These are phyloP conservation scores for Anacardium occidentale DNA, from an alignment of 345 rosid genomes.

Conservation along the genomic window DNA sequence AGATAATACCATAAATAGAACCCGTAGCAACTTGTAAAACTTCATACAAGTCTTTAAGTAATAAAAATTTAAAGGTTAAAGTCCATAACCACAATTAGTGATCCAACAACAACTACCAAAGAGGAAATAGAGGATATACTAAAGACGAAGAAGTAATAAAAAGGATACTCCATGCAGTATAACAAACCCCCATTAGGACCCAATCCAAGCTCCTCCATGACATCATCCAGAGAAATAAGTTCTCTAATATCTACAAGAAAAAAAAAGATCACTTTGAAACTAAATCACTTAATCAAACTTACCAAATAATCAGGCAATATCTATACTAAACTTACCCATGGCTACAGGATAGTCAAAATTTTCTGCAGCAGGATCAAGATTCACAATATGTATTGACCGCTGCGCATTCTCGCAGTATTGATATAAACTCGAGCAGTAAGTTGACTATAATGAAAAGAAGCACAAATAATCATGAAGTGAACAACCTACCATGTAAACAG, in stretches of 20 bases:
- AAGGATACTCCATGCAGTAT: conserved; percentile 98
- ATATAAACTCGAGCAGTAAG: conserved; percentile 79
- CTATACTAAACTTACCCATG: conserved; percentile 50
- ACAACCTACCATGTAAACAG: neutral
- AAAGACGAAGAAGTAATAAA: conserved; percentile 7
- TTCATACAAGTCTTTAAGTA: neutral
- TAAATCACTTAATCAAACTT: neutral
- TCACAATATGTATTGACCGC: conserved; percentile 65
- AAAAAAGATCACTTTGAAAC: neutral
- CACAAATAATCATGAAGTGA: neutral
- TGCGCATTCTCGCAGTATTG: conserved; percentile 66
- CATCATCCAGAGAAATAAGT: conserved; percentile 83
- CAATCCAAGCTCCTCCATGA: conserved; percentile 83
- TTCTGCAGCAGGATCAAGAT: conserved; percentile 95
- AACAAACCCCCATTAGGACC: conserved; percentile 94
- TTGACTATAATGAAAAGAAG: conserved; percentile 49
- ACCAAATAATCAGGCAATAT: neutral
- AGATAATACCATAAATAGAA: neutral
- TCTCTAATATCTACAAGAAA: conserved; percentile 75
- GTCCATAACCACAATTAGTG: neutral
- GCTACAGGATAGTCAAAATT: conserved; percentile 87
- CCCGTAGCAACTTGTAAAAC: neutral
- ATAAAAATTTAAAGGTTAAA: neutral
- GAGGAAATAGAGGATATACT: neutral
- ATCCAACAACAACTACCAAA: neutral